phyloP scores from a whole-genome alignment of 108 stramenopile genomes.

The Nannochloropsis gaditana region DNA sequence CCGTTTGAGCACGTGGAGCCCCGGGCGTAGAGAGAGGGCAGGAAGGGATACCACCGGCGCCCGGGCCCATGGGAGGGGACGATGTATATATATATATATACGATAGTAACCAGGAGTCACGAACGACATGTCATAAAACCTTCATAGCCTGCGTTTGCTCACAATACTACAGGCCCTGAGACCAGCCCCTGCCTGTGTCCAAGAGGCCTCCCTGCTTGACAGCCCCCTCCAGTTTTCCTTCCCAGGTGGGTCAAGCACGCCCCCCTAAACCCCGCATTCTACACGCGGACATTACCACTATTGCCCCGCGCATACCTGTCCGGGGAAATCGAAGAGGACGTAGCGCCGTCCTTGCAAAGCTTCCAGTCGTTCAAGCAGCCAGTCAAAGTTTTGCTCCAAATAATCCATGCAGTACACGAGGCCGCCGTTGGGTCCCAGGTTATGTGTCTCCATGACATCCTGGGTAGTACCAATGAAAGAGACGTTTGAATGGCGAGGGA shows the following conservation, averaged over 20 bases:
- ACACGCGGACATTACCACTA: too few species aligned
- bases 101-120: too few species aligned
- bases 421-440: conserved; percentile 93
- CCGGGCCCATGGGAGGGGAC: too few species aligned
- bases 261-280: too few species aligned
- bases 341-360: conserved; percentile 54
- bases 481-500: too few species aligned
- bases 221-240: too few species aligned
- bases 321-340: conserved; percentile 89
- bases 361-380: conserved; percentile 51
- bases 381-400: conserved; percentile 61
- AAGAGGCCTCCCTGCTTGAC: too few species aligned
- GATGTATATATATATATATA: too few species aligned
- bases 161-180: neutral
- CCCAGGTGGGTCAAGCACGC: too few species aligned
- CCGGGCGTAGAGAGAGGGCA: neutral
- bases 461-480: neutral
- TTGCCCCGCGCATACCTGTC: conserved; percentile 60
- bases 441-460: conserved; percentile 75
- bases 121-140: neutral
- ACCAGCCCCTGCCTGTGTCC: too few species aligned
- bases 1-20: neutral
- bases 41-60: neutral
- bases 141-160: neutral
- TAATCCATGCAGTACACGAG: conserved; percentile 92